Evolutionary conservation across 1,139 yeast species (phyloP), one percentile per base, ranked within the genome.

Genomic region (Scheffersomyces insectosa): DNA sequence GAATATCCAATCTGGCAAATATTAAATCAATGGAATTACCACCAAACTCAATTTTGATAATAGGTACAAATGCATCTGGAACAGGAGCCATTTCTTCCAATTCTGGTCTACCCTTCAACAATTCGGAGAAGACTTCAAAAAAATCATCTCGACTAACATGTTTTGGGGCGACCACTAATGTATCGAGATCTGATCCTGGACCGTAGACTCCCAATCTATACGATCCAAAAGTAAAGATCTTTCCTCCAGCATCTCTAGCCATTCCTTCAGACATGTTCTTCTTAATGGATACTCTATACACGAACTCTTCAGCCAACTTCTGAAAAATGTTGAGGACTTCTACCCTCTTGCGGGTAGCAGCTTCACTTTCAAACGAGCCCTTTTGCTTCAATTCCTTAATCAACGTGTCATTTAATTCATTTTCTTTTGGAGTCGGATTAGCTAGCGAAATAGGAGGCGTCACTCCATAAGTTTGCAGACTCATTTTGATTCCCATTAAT

Each of bases 171-270:
- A 93, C 98, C 9, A 95, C 88, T 37, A 93, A 69, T 0, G 99
- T 88, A 70, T 93, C 99, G 46, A 93, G 93, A 83, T 93, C 99
- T 0, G 96, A 88, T 0, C 99, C 98, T 0, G 99, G 99, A 0
- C 99, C 97, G 66, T 91, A 89, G 6, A 93, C 99, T 1, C 99
- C 99, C 37, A 93, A 69, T 48, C 97, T 75, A 59, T 91, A 93
- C 0, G 98, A 91, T 0, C 99, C 99, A 66, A 80, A 93, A 0
- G 98, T 90, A 62, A 91, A 93, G 11, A 95, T 80, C 64, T 95
- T 95, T 13, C 99, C 99, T 33, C 99, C 99, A 0, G 98, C 96
- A 63, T 93, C 99, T 48, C 71, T 79, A 0, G 99, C 97, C 97
- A 93, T 90, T 4, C 97, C 97, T 48, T 93, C 98, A 28, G 93